These are phyloP conservation scores for Phytophthora uliginosa DNA, from an alignment of 352 stramenopile genomes.

Conservation along the genomic window DNA sequence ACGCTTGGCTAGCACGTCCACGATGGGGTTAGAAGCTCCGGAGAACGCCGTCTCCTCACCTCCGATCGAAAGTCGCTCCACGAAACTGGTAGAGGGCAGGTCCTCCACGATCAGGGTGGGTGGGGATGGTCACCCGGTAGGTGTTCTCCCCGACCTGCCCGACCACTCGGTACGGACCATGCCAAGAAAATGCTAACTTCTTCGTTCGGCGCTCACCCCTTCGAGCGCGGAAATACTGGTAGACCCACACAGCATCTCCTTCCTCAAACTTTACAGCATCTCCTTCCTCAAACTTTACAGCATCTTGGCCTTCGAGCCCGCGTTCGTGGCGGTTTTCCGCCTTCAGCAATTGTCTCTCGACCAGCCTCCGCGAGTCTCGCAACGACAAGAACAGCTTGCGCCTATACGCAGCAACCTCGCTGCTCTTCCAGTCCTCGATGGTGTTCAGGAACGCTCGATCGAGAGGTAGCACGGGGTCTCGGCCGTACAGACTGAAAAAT, in stretches of 20 bases:
- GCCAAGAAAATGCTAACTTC: slow-evolving; percentile 17
- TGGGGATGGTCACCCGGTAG: too few species aligned
- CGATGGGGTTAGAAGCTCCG: too few species aligned
- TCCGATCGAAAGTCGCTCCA: neutral
- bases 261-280: neutral
- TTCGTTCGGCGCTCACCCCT: slow-evolving; percentile 3
- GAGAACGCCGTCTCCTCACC: neutral
- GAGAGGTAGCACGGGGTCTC: too few species aligned
- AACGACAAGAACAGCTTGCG: too few species aligned
- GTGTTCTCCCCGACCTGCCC: too few species aligned
- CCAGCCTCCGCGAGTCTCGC: too few species aligned
- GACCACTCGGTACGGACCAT: slow-evolving; percentile 9
- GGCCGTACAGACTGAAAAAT: too few species aligned
- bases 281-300: too few species aligned
- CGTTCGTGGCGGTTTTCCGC: neutral
- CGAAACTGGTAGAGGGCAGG: neutral
- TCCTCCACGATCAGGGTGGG: neutral
- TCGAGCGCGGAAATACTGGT: slow-evolving; percentile 1
- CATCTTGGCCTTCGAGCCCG: neutral
- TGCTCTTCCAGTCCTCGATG: too few species aligned
- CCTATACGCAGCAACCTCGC: too few species aligned
- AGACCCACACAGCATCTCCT: slow-evolving; percentile 10
- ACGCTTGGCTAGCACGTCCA: too few species aligned
- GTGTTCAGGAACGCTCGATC: too few species aligned
- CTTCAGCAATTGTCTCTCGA: slow-evolving; percentile 8